These are phyloP conservation scores for Diaporthe nobilis DNA, from an alignment of 2,329 filamentous ascomycete species.

Conservation along the genomic window DNA sequence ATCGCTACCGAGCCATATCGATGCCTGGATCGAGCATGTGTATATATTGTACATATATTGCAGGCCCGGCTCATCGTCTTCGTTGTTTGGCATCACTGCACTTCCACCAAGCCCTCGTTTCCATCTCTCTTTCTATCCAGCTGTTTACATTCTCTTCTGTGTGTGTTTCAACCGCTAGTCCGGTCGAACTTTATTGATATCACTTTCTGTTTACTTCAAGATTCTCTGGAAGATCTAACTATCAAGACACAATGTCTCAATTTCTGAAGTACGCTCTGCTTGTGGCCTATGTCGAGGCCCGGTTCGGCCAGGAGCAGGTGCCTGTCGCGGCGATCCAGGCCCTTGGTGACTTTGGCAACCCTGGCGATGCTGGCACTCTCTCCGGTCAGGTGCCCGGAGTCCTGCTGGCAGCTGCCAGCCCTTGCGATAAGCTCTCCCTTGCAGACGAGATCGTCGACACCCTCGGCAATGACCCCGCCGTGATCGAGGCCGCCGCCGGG, in stretches of 20 bases:
- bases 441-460: slow-evolving; percentile 75
- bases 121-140: slow-evolving; percentile 8
- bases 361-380: slow-evolving; percentile 74
- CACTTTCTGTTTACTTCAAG: slow-evolving; percentile 4
- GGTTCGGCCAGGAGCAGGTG: slow-evolving; percentile 75
- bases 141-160: slow-evolving; percentile 37
- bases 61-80: neutral
- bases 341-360: slow-evolving; percentile 65
- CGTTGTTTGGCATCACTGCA: neutral
- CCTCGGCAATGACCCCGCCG: slow-evolving; percentile 70
- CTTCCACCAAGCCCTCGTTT: slow-evolving; percentile 9
- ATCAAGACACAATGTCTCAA: slow-evolving; percentile 32
- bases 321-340: slow-evolving; percentile 68
- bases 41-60: slow-evolving; percentile 21
- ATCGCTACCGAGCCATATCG: neutral
- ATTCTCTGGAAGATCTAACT: slow-evolving; percentile 27
- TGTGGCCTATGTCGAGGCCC: slow-evolving; percentile 59
- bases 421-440: slow-evolving; percentile 74
- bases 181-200: slow-evolving; percentile 30
- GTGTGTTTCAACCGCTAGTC: slow-evolving; percentile 35
- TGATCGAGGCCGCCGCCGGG: slow-evolving; percentile 73
- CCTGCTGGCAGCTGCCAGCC: slow-evolving; percentile 73
- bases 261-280: slow-evolving; percentile 53
- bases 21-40: slow-evolving; percentile 21
- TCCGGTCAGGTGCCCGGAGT: slow-evolving; percentile 72